These are phyloP conservation scores for Heliamphora pulchella DNA, from an alignment of 179 eudicot genomes.

Conservation along the genomic window DNA sequence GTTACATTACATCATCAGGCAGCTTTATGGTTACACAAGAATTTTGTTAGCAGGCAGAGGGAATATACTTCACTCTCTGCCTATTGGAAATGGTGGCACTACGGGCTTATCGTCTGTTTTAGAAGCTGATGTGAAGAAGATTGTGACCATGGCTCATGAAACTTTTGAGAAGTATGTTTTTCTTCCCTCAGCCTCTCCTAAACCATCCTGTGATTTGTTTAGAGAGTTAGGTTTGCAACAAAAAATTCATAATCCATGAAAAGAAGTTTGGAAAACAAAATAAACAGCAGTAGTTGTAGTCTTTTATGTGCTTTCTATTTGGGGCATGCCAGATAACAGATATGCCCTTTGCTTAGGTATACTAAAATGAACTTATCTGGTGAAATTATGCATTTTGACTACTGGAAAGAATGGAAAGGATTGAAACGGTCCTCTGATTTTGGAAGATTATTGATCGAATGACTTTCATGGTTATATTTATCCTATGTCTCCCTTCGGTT, in stretches of 20 bases:
- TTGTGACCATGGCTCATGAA: slow-evolving; percentile 66
- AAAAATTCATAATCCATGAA: background rate
- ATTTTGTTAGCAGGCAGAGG: slow-evolving; percentile 39
- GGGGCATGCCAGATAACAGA: background rate
- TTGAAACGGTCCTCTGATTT: background rate
- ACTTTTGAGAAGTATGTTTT: slow-evolving; percentile 70
- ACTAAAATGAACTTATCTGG: background rate
- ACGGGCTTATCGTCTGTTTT: slow-evolving; percentile 57
- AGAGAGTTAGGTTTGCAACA: background rate
- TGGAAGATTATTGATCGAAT: background rate
- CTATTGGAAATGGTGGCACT: slow-evolving; percentile 42
- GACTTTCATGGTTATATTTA: background rate
- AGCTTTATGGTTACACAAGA: slow-evolving; percentile 46
- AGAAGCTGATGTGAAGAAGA: slow-evolving; percentile 81
- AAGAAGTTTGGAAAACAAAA: no score
- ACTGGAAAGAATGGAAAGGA: background rate
- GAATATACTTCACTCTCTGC: slow-evolving; percentile 28
- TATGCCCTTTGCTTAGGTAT: background rate
- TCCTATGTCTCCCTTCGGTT: background rate
- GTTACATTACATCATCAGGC: slow-evolving; percentile 47
- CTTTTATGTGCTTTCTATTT: background rate
- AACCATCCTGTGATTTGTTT: background rate
- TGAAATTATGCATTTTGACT: background rate
- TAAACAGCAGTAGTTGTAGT: background rate
- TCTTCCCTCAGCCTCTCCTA: background rate